phyloP scores from a whole-genome alignment of 1,139 yeast species.

The Magnusiomyces fungicola region DNA sequence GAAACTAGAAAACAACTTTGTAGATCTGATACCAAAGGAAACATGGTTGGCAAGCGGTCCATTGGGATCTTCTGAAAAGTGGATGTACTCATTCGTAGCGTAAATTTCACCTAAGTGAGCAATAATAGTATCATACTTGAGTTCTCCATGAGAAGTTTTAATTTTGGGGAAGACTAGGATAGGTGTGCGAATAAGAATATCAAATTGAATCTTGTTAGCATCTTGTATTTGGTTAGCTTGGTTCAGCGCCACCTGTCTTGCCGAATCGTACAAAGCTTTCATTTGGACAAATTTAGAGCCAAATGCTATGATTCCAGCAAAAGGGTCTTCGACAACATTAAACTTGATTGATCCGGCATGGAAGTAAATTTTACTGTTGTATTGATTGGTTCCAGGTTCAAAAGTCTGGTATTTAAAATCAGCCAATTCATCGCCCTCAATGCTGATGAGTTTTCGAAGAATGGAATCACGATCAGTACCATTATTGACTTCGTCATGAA shows the following conservation, averaged over 20 bases:
- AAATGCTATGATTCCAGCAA: slow-evolving; percentile 58
- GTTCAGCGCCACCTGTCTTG: slow-evolving; percentile 76
- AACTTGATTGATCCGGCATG: slow-evolving; percentile 68
- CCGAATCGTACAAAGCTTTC: slow-evolving; percentile 81
- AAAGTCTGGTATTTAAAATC: slow-evolving; percentile 79
- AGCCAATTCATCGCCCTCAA: slow-evolving; percentile 78
- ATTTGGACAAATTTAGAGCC: slow-evolving; percentile 70
- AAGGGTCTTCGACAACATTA: slow-evolving; percentile 75
- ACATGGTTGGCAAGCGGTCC: slow-evolving; percentile 38
- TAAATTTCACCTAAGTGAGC: slow-evolving; percentile 80
- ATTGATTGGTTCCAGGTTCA: slow-evolving; percentile 44
- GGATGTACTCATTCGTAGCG: slow-evolving; percentile 53
- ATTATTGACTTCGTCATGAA: slow-evolving; percentile 68
- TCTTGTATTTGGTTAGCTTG: slow-evolving; percentile 60
- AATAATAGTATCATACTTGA: slow-evolving; percentile 51
- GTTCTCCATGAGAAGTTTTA: slow-evolving; percentile 17
- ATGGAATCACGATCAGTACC: slow-evolving; percentile 54
- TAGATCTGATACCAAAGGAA: slow-evolving; percentile 67
- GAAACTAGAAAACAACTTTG: slow-evolving; percentile 56
- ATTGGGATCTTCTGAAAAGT: slow-evolving; percentile 23
- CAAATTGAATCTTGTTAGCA: slow-evolving; percentile 60
- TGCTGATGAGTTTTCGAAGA: slow-evolving; percentile 60
- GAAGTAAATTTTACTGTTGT: slow-evolving; percentile 55
- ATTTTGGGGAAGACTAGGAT: slow-evolving; percentile 68
- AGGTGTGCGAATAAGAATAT: slow-evolving; percentile 72